phyloP scores from a whole-genome alignment of 1,284 basidiomycete species.

The Trichosporon sp. region DNA sequence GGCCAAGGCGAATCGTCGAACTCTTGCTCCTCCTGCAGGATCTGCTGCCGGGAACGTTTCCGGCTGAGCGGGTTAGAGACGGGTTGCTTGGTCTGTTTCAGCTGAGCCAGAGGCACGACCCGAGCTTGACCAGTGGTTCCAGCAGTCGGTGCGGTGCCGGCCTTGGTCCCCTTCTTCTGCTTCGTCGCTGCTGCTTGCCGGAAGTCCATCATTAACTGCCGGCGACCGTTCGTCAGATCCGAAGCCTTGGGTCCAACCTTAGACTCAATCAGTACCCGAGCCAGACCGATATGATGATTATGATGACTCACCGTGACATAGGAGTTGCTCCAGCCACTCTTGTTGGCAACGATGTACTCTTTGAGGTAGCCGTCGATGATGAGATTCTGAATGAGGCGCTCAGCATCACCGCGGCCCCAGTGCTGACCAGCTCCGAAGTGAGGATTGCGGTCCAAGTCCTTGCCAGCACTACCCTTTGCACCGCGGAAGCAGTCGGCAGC shows the following conservation, averaged over 20 bases:
- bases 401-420: conserved; percentile 39
- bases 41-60: conserved; percentile 30
- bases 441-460: conserved; percentile 31
- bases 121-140: conserved; percentile 11
- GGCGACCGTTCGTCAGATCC: conserved; percentile 26
- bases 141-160: not conserved
- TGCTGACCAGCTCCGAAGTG: conserved; percentile 36
- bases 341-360: conserved; percentile 33
- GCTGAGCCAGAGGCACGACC: conserved; percentile 22
- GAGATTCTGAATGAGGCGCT: conserved; percentile 42
- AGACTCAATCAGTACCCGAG: not conserved
- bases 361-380: conserved; percentile 39
- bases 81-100: conserved; percentile 7
- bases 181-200: conserved; percentile 22
- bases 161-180: conserved; percentile 4
- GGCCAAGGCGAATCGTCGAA: conserved; percentile 40
- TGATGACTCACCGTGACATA: conserved; percentile 41
- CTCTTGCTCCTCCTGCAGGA: conserved; percentile 26
- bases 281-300: not conserved
- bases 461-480: conserved; percentile 24
- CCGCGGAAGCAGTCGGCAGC: conserved; percentile 44
- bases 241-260: conserved; percentile 32
- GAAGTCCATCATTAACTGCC: conserved; percentile 33
- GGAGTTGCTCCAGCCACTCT: conserved; percentile 41
- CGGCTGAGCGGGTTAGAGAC: conserved; percentile 23